Evolutionary conservation across 352 stramenopile species (phyloP).

Genomic region (Aphanomyces stellatus): DNA sequence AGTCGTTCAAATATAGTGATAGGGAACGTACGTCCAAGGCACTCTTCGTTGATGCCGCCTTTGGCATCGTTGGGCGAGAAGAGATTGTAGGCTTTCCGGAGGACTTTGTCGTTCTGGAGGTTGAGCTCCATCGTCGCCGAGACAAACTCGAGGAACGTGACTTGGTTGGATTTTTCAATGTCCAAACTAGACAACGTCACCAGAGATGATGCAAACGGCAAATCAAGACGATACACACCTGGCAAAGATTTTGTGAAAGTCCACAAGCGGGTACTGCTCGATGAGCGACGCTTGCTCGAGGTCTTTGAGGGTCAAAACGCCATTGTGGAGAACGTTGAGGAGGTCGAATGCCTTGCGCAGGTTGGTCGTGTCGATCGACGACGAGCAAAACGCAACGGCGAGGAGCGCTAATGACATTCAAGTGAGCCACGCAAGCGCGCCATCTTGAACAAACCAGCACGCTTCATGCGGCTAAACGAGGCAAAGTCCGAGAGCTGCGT

Average conservation of each 20-base stretch:
- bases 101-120: slow-evolving; percentile 46
- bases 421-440: neutral
- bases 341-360: slow-evolving; percentile 71
- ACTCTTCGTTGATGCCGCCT: slow-evolving; percentile 45
- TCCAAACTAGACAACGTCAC: slow-evolving; percentile 37
- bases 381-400: slow-evolving; percentile 62
- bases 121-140: slow-evolving; percentile 54
- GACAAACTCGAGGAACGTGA: slow-evolving; percentile 75
- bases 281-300: slow-evolving; percentile 33
- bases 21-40: slow-evolving; percentile 30
- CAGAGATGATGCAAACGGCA: neutral
- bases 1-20: neutral
- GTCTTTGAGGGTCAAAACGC: slow-evolving; percentile 58
- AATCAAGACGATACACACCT: slow-evolving; percentile 28
- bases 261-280: slow-evolving; percentile 49
- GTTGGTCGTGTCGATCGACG: slow-evolving; percentile 37
- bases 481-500: slow-evolving; percentile 38
- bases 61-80: slow-evolving; percentile 50
- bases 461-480: slow-evolving; percentile 35
- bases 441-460: slow-evolving; percentile 2
- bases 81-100: slow-evolving; percentile 46
- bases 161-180: slow-evolving; percentile 58
- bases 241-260: slow-evolving; percentile 53
- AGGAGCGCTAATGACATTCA: slow-evolving; percentile 34
- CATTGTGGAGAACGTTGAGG: slow-evolving; percentile 60